Percentiles rank a stretch among this genome's conserved stretches.
These are phyloP conservation scores for Trichoderma simmonsii DNA, from an alignment of 2,329 filamentous ascomycete genomes.

Conservation along the genomic window DNA sequence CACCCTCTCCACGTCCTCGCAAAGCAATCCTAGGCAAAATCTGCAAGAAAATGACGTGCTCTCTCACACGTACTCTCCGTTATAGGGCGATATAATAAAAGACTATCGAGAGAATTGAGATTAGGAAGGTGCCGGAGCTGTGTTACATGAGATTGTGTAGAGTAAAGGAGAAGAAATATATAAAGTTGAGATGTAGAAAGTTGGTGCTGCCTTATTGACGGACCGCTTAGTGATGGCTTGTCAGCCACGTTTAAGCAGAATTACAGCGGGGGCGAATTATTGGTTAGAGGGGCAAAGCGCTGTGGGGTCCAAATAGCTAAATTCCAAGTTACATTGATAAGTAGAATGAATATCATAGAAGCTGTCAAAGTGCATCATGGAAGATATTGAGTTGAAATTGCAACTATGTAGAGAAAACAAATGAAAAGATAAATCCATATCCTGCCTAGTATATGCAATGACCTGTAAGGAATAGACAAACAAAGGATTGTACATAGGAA, in stretches of 20 bases:
- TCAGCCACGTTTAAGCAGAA: constrained; percentile 1
- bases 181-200: background rate
- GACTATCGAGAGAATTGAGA: too few species aligned
- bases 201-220: background rate
- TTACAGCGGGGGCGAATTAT: background rate
- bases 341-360: too few species aligned
- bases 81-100: background rate
- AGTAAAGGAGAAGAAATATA: background rate
- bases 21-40: background rate
- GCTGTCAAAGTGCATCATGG: background rate
- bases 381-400: background rate
- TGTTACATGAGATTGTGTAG: background rate
- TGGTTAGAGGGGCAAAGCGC: background rate
- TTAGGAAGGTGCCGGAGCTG: background rate
- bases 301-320: background rate
- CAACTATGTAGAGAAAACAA: background rate
- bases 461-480: background rate
- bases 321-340: background rate
- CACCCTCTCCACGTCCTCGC: background rate
- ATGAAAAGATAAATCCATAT: background rate
- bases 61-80: background rate
- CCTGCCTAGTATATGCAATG: background rate
- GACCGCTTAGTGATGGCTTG: constrained; percentile 4
- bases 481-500: constrained; percentile 5
- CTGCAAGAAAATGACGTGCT: background rate